Evolutionary conservation across 306 rosid genomes (phyloP).

Genomic region (Lupinus albus): DNA sequence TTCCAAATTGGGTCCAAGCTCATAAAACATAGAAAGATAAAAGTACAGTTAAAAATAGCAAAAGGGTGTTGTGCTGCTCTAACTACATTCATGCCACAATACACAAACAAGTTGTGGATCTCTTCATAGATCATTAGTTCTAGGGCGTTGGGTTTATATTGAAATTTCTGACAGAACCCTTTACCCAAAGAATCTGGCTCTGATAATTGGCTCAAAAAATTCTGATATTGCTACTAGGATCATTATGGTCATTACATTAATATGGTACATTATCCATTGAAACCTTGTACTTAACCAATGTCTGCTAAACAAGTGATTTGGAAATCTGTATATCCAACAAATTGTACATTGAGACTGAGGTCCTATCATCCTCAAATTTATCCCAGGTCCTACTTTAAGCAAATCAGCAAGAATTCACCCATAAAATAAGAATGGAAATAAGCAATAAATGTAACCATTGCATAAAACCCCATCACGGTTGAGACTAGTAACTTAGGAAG

Average conservation of each 20-base stretch:
- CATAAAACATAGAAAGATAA: too few species aligned
- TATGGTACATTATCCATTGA: conserved; percentile 46
- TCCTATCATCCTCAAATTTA: conserved; percentile 36
- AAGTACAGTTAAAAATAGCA: too few species aligned
- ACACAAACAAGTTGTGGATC: too few species aligned
- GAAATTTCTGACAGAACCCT: not conserved
- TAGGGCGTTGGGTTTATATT: too few species aligned
- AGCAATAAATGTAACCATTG: conserved; percentile 29
- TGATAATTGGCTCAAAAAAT: conserved; percentile 27
- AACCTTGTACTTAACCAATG: conserved; percentile 31
- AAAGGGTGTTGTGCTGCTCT: too few species aligned
- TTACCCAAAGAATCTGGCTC: conserved; percentile 1
- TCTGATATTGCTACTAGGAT: conserved; percentile 12
- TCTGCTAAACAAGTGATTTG: conserved; percentile 18
- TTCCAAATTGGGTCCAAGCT: too few species aligned
- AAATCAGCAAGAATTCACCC: conserved; percentile 41
- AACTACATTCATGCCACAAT: too few species aligned
- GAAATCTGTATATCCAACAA: conserved; percentile 43
- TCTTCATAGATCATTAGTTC: too few species aligned
- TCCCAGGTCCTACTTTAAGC: conserved; percentile 37
- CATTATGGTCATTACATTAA: conserved; percentile 9
- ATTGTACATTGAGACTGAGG: conserved; percentile 42
- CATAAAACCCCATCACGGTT: conserved; percentile 37
- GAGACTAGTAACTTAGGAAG: conserved; percentile 29
- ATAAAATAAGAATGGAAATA: conserved; percentile 41